Evolutionary conservation across 148 eudicot species (phyloP).

Genomic region (Amaranthus palmeri): DNA sequence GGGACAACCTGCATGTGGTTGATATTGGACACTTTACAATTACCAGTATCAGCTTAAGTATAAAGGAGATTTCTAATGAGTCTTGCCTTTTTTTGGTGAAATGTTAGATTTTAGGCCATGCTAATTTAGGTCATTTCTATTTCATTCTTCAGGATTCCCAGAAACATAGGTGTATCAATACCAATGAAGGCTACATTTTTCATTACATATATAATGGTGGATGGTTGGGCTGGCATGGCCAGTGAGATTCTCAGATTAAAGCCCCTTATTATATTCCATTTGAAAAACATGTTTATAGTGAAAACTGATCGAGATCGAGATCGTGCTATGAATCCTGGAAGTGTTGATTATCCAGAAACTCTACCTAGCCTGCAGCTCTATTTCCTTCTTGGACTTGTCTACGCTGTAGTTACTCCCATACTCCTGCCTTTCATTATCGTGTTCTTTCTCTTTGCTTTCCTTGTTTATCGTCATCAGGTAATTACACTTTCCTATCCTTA

Average conservation of each 20-base stretch:
- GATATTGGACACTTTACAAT: too few species aligned
- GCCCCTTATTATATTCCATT: constrained; percentile 70
- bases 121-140: neutral
- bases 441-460: constrained; percentile 84
- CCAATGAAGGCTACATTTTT: constrained; percentile 99
- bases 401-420: constrained; percentile 88
- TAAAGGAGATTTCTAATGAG: too few species aligned
- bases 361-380: constrained; percentile 83
- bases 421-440: constrained; percentile 84
- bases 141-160: constrained; percentile 56
- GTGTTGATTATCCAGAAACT: constrained; percentile 72
- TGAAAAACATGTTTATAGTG: constrained; percentile 91
- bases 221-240: constrained; percentile 97
- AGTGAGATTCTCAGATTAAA: constrained; percentile 84
- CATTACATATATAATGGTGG: constrained; percentile 95
- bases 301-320: constrained; percentile 90
- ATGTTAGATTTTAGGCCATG: neutral
- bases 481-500: neutral
- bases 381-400: constrained; percentile 86
- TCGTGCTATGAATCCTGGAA: constrained; percentile 87
- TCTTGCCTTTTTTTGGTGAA: too few species aligned
- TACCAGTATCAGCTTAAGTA: too few species aligned
- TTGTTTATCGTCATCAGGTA: constrained; percentile 97
- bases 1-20: too few species aligned
- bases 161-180: constrained; percentile 84